Evolutionary conservation across 768 basidiomycete genomes (phyloP).

Genomic region (Suillus clintonianus): DNA sequence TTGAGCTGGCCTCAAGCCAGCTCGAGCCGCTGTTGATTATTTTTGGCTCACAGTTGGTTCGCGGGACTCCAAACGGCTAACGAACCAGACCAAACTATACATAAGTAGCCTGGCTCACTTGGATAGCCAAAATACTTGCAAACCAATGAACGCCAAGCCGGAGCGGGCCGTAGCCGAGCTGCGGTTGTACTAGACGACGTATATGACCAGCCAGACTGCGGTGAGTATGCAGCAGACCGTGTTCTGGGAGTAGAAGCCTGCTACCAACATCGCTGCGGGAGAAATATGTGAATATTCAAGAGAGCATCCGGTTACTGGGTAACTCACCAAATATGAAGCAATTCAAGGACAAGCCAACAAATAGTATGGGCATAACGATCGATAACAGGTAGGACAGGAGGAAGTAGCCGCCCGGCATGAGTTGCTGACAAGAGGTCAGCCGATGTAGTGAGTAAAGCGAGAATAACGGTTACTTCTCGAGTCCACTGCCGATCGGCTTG

Average conservation of each 20-base stretch:
- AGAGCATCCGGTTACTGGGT: neutral
- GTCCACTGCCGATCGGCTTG: neutral
- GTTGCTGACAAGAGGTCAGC: neutral
- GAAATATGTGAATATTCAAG: neutral
- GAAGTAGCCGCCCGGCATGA: neutral
- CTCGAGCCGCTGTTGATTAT: no score
- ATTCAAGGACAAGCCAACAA: neutral
- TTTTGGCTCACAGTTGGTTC: no score
- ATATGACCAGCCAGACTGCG: neutral
- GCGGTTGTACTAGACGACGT: no score
- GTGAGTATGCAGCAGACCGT: neutral
- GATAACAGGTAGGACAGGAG: neutral
- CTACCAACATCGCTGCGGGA: neutral
- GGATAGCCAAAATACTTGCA: no score
- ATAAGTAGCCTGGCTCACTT: no score
- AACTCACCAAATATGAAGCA: neutral
- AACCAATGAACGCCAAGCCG: no score
- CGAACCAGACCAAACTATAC: no score
- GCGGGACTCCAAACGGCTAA: no score
- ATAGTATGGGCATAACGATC: neutral
- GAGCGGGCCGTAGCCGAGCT: no score
- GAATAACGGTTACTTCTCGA: neutral
- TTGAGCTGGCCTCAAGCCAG: no score
- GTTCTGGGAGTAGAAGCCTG: neutral
- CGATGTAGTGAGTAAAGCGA: neutral